A percentile compares a stretch with the other conserved stretches of the same genome.
Evolutionary conservation across 805 yeast species (phyloP).

Genomic region (Pichia paraexigua): DNA sequence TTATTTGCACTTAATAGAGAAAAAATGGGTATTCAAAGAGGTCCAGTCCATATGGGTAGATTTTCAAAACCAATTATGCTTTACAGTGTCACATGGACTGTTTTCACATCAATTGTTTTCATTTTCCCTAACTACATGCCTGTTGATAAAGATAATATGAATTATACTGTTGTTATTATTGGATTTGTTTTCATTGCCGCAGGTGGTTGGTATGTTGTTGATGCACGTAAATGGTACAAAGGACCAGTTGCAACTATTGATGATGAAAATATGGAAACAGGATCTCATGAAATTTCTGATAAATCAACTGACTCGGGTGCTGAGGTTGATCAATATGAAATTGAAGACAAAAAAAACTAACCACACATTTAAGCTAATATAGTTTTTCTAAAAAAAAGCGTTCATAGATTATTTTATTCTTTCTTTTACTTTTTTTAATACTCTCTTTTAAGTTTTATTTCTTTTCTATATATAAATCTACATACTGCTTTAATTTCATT

Average conservation of each 20-base stretch:
- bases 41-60: slow-evolving; percentile 39
- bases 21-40: slow-evolving; percentile 36
- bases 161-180: slow-evolving; percentile 45
- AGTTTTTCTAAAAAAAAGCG: too few relatives aligned
- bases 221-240: slow-evolving; percentile 46
- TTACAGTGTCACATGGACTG: slow-evolving; percentile 37
- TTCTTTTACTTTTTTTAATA: neutral
- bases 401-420: too few relatives aligned
- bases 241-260: slow-evolving; percentile 48
- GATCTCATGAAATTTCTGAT: slow-evolving; percentile 3
- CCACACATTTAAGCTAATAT: too few relatives aligned
- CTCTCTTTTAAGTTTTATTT: neutral
- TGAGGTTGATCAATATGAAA: neutral
- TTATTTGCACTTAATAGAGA: slow-evolving; percentile 36
- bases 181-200: slow-evolving; percentile 32
- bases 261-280: slow-evolving; percentile 15
- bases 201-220: slow-evolving; percentile 38
- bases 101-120: slow-evolving; percentile 38
- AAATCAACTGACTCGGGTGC: neutral
- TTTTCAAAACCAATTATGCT: slow-evolving; percentile 33
- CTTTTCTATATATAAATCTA: neutral
- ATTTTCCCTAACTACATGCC: slow-evolving; percentile 45
- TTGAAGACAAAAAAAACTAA: neutral
- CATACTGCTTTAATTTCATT: neutral
- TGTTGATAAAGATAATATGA: slow-evolving; percentile 40